Percentiles rank a stretch among this genome's conserved stretches.
These are phyloP conservation scores for Xylariaceae sp. DNA, from an alignment of 2,329 filamentous ascomycete species.

Conservation along the genomic window DNA sequence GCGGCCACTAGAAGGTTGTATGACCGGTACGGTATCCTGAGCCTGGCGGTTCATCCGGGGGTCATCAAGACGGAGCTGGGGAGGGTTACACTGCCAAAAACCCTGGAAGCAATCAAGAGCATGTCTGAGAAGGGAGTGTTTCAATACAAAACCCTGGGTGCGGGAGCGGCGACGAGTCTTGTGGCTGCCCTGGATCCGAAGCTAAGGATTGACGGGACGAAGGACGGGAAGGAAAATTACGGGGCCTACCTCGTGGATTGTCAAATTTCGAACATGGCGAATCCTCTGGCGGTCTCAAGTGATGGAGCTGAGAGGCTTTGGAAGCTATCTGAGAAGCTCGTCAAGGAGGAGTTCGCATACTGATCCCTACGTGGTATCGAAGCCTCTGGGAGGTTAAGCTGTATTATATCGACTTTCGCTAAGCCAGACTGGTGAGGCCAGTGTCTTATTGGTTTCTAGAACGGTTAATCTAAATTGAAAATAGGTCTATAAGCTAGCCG, in stretches of 20 bases:
- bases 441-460: too few relatives aligned
- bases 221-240: slow-evolving; percentile 37
- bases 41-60: slow-evolving; percentile 39
- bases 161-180: slow-evolving; percentile 34
- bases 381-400: too few relatives aligned
- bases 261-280: slow-evolving; percentile 35
- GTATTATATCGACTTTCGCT: too few relatives aligned
- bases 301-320: slow-evolving; percentile 41
- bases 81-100: slow-evolving; percentile 24
- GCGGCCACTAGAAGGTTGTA: slow-evolving; percentile 33
- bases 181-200: slow-evolving; percentile 39
- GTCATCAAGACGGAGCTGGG: slow-evolving; percentile 39
- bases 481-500: too few relatives aligned
- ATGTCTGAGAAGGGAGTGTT: slow-evolving; percentile 7
- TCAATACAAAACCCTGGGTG: slow-evolving; percentile 19
- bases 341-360: slow-evolving; percentile 39
- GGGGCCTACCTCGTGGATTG: slow-evolving; percentile 38
- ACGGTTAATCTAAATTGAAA: too few relatives aligned
- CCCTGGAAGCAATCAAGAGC: slow-evolving; percentile 12
- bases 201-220: slow-evolving; percentile 26
- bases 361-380: slow-evolving; percentile 15
- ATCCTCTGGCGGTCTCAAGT: slow-evolving; percentile 30
- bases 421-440: too few relatives aligned
- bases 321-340: slow-evolving; percentile 40
- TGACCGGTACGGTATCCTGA: slow-evolving; percentile 39